Base-by-base conservation (phyloP, 768 basidiomycete species). In the Cystobasidium tubakii region DNA sequence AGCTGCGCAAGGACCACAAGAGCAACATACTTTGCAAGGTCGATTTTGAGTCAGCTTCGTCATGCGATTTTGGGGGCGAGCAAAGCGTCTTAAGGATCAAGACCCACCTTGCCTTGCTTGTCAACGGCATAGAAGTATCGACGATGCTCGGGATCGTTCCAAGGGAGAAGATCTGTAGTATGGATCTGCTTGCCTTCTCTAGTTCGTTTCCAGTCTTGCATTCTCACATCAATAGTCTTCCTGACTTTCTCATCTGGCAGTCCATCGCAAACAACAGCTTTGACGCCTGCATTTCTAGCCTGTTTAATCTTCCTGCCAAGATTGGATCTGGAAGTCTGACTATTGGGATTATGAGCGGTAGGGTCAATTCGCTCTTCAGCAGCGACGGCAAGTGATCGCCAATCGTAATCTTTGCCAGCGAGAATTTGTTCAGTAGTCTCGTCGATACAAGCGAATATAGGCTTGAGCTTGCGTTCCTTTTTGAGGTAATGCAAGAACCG, bases 381-480 rank as follows among this genome's bases (percentile, higher is more conserved):
- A 62, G 89, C 87, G 73, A 87, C 88, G 64, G 84, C 84, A 53
- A 89, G 82, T 2, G 85, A 84, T 67, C 84, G 83, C 88, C 88
- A 89, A 0, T 83, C 82, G 44, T 84, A 83, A 7, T 80, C 75
- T n/a, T 81, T 81, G 53, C 53, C 21, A 12, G 79, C 84, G 62
- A 89, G 84, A 9, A 86, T 78, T 53, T 84, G 80, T 76, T 88
- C 86, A 15, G 86, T 82, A 17, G 84, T 81, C 39, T 80, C 79
- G 75, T 86, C 85, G 19, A 88, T 84, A 79, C 87, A 87, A 44
- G 84, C 84, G 85, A 87, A 89, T 50, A 89, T 82, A 0, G 84
- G 85, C 72, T 83, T 85, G 27, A 88, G 80, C 42, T 81, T 79
- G 71, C 74, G 42, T 21, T 87, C 82, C 1, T 81, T 77, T 64